phyloP scores from a whole-genome alignment of 2,329 filamentous ascomycete species.

The Ophiocordyceps camponoti-floridani region DNA sequence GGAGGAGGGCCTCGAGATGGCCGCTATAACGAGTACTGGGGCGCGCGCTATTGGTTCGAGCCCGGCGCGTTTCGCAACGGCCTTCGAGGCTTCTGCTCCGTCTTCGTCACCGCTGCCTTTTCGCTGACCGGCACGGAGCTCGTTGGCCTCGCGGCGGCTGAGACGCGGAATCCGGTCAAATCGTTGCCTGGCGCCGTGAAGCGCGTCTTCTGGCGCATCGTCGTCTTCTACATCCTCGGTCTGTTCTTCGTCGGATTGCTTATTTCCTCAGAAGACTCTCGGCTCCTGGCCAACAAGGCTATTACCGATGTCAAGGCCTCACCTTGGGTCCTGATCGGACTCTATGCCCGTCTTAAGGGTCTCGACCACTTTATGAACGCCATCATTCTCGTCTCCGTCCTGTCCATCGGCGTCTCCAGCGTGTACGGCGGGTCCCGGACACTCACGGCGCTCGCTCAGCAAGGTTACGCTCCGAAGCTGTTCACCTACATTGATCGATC shows the following conservation, averaged over 20 bases:
- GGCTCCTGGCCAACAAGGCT: constrained; percentile 26
- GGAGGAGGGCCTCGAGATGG: constrained; percentile 34
- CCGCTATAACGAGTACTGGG: constrained; percentile 22
- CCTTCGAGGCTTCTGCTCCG: constrained; percentile 50
- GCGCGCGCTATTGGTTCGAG: constrained; percentile 23
- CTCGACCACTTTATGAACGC: constrained; percentile 34
- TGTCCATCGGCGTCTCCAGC: constrained; percentile 34
- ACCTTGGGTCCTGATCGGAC: constrained; percentile 31
- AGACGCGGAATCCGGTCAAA: constrained; percentile 48
- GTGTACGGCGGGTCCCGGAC: constrained; percentile 39
- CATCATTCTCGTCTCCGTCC: constrained; percentile 33
- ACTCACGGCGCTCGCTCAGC: constrained; percentile 34
- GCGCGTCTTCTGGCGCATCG: constrained; percentile 43
- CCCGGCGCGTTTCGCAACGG: constrained; percentile 45
- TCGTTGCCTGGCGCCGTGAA: constrained; percentile 64
- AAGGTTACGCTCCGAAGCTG: constrained; percentile 34
- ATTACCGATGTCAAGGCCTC: constrained; percentile 23
- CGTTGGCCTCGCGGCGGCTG: constrained; percentile 52
- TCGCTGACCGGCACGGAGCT: constrained; percentile 51
- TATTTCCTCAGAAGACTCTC: constrained; percentile 21
- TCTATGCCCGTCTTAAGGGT: constrained; percentile 26
- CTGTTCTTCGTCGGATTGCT: constrained; percentile 30
- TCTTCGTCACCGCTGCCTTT: constrained; percentile 54
- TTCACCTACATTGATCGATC: constrained; percentile 35
- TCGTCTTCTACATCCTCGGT: constrained; percentile 30